Evolutionary conservation across 352 stramenopile species (phyloP).

Genomic region (Pythium aphanidermatum): DNA sequence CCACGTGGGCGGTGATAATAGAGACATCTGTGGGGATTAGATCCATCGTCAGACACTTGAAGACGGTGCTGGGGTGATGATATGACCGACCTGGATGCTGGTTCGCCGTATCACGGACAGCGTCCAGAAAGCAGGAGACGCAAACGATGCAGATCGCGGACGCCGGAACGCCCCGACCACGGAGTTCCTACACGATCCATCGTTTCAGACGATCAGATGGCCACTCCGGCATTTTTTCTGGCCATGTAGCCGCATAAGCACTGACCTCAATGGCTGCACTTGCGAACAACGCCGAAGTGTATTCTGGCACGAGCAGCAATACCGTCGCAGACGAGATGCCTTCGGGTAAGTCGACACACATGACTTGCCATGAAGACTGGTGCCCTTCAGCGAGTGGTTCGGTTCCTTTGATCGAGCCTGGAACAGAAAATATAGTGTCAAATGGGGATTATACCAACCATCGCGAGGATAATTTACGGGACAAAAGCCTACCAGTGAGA

Average conservation of each 20-base stretch:
- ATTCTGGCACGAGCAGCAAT: constrained; percentile 5
- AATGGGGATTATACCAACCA: no score
- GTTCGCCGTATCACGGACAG: not conserved
- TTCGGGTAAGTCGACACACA: constrained; percentile 9
- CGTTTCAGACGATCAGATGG: not conserved
- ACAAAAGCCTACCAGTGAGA: constrained; percentile 1
- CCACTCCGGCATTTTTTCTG: not conserved
- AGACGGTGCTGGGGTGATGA: no score
- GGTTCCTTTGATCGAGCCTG: not conserved
- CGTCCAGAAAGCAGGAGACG: constrained; percentile 8
- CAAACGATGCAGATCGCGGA: constrained; percentile 12
- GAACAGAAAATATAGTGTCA: no score
- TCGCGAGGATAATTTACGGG: not conserved
- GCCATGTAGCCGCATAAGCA: not conserved
- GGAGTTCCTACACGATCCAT: constrained; percentile 7
- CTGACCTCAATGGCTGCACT: constrained; percentile 12
- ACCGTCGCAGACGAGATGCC: constrained; percentile 1
- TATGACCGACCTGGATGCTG: constrained; percentile 5
- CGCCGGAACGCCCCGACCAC: not conserved
- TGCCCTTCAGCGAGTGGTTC: not conserved
- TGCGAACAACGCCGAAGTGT: not conserved
- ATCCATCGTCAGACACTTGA: not conserved
- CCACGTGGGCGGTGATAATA: constrained; percentile 13
- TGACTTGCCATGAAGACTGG: constrained; percentile 4
- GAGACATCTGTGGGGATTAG: constrained; percentile 1